Evolutionary conservation across 2,329 filamentous ascomycete genomes (phyloP).

Genomic region (Nannizziopsis barbatae): DNA sequence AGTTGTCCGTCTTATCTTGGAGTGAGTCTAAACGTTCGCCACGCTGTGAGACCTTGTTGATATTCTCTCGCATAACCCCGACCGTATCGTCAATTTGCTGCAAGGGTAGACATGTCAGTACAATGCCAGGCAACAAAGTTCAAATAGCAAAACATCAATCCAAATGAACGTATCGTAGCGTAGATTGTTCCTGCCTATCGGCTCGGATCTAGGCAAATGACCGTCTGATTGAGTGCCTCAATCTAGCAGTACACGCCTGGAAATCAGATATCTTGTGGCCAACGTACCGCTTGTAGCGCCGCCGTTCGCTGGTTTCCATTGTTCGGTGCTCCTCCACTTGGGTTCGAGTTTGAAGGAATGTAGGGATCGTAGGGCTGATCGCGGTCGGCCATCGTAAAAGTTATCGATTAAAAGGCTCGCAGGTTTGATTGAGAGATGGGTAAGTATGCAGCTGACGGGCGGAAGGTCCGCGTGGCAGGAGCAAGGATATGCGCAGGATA

Average conservation of each 20-base stretch:
- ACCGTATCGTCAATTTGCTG: conserved; percentile 98
- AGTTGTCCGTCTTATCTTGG: conserved; percentile 85
- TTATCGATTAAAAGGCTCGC: conserved; percentile 3
- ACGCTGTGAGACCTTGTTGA: conserved; percentile 91
- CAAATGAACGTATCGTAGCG: background rate
- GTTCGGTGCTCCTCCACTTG: conserved; percentile 41
- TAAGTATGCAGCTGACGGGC: background rate
- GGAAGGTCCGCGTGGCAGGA: background rate
- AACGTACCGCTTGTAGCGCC: conserved; percentile 75
- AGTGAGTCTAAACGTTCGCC: conserved; percentile 78
- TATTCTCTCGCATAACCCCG: conserved; percentile 91
- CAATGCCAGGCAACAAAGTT: background rate
- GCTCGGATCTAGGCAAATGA: background rate
- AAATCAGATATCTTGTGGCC: background rate
- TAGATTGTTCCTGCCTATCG: background rate
- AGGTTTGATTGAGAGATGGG: background rate
- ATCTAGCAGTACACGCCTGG: no score
- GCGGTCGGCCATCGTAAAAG: conserved; percentile 43
- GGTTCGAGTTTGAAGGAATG: conserved; percentile 58
- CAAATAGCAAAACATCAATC: background rate
- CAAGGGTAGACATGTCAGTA: conserved; percentile 3
- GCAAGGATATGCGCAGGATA: no score
- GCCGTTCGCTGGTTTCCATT: conserved; percentile 52
- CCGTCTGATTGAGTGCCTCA: background rate
- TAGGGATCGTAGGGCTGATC: conserved; percentile 75